Evolutionary conservation across 805 yeast species (phyloP).

Genomic region (Starmerella floris): DNA sequence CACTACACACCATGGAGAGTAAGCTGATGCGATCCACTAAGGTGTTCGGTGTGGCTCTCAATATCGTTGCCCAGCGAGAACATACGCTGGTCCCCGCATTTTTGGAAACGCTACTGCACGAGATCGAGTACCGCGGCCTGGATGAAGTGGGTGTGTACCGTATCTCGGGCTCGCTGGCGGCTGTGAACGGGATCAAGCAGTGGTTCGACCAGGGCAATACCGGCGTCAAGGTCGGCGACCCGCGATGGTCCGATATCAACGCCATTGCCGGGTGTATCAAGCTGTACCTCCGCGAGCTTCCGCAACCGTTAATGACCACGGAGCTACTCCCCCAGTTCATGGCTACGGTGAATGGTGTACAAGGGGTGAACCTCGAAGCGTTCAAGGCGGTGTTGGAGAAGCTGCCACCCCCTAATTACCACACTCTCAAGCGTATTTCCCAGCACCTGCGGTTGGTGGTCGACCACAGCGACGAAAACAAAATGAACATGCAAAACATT

Average conservation of each 20-base stretch:
- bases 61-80: constrained; percentile 62
- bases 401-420: constrained; percentile 56
- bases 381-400: constrained; percentile 28
- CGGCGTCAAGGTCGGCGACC: constrained; percentile 31
- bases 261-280: constrained; percentile 82
- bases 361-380: constrained; percentile 15
- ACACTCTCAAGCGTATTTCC: constrained; percentile 51
- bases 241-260: constrained; percentile 64
- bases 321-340: constrained; percentile 47
- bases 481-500: constrained; percentile 78
- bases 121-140: constrained; percentile 73
- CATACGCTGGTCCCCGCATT: constrained; percentile 48
- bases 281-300: constrained; percentile 68
- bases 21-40: constrained; percentile 26
- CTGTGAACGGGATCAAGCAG: constrained; percentile 39
- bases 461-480: constrained; percentile 51
- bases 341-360: constrained; percentile 22
- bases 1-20: constrained; percentile 7
- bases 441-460: constrained; percentile 60
- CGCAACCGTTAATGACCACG: constrained; percentile 66
- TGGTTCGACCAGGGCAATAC: constrained; percentile 41
- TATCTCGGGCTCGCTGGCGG: constrained; percentile 49
- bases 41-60: constrained; percentile 81
- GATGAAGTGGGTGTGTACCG: constrained; percentile 88
- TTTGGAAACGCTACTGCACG: constrained; percentile 50